phyloP scores from a whole-genome alignment of 495 filamentous ascomycete species.

The Aspergillus leporis region DNA sequence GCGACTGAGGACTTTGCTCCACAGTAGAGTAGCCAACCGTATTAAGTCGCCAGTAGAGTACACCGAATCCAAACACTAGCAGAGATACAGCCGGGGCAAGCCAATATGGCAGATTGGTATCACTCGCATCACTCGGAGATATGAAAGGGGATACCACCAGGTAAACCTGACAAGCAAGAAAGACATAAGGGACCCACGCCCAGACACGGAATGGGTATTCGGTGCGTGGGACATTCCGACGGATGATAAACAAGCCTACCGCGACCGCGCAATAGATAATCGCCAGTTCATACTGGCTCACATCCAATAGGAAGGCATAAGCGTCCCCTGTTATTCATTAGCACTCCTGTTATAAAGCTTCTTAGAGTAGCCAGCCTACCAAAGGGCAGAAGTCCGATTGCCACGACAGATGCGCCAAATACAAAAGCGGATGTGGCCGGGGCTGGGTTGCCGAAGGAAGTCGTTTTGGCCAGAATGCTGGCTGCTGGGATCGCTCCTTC shows the following conservation, averaged over 20 bases:
- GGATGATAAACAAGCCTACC: conserved; percentile 10
- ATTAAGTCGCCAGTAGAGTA: not conserved
- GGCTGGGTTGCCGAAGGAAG: not conserved
- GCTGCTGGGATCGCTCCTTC: not conserved
- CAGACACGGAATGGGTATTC: not conserved
- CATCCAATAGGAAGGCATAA: conserved; percentile 6
- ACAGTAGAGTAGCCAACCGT: no score
- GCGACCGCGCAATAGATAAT: conserved; percentile 4
- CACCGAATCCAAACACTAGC: not conserved
- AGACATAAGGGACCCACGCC: conserved; percentile 6
- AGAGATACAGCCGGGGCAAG: not conserved
- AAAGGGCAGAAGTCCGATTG: not conserved
- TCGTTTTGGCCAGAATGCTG: not conserved
- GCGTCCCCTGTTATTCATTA: conserved; percentile 1
- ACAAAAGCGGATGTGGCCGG: not conserved
- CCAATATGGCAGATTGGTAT: conserved; percentile 5
- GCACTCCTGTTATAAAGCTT: not conserved
- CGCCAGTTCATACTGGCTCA: conserved; percentile 1
- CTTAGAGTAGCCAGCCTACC: not conserved
- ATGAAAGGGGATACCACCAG: not conserved
- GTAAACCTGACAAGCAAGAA: conserved; percentile 3
- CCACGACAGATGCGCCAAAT: not conserved
- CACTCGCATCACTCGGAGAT: not conserved
- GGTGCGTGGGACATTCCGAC: not conserved
- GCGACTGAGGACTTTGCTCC: no score